These are phyloP conservation scores for Termitomyces sp. DNA, from an alignment of 768 basidiomycete species.

Conservation along the genomic window DNA sequence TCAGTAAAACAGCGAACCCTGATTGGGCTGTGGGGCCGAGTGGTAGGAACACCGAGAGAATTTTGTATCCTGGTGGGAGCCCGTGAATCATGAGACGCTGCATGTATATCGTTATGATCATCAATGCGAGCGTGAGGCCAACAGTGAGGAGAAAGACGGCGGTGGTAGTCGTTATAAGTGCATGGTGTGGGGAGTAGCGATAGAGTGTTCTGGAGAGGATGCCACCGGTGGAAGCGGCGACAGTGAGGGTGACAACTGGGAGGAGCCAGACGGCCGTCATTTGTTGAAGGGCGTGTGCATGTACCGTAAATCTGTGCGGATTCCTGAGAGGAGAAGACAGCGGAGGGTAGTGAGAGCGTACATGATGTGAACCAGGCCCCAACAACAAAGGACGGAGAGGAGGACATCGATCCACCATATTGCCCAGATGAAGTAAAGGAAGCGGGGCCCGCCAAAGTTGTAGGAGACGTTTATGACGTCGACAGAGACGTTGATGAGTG, in stretches of 20 bases:
- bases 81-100: constrained; percentile 56
- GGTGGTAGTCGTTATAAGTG: constrained; percentile 50
- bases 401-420: constrained; percentile 63
- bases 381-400: constrained; percentile 51
- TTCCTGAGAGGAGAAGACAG: background rate
- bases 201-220: constrained; percentile 49
- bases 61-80: constrained; percentile 34
- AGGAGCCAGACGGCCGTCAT: constrained; percentile 72
- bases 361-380: constrained; percentile 66
- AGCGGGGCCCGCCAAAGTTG: too few species aligned
- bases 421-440: constrained; percentile 51
- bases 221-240: constrained; percentile 65
- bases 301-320: constrained; percentile 45
- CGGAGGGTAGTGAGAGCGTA: constrained; percentile 27
- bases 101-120: constrained; percentile 66
- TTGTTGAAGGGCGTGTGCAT: constrained; percentile 49
- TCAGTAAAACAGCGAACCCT: constrained; percentile 50
- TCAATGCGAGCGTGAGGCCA: constrained; percentile 56
- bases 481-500: constrained; percentile 44
- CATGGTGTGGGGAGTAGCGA: constrained; percentile 38
- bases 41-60: constrained; percentile 68
- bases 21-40: constrained; percentile 72
- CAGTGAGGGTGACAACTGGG: constrained; percentile 71
- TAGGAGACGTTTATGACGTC: constrained; percentile 34
- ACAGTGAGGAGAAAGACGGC: constrained; percentile 54